These are phyloP conservation scores for Phaffomyces opuntiae DNA, from an alignment of 805 yeast genomes.

Conservation along the genomic window DNA sequence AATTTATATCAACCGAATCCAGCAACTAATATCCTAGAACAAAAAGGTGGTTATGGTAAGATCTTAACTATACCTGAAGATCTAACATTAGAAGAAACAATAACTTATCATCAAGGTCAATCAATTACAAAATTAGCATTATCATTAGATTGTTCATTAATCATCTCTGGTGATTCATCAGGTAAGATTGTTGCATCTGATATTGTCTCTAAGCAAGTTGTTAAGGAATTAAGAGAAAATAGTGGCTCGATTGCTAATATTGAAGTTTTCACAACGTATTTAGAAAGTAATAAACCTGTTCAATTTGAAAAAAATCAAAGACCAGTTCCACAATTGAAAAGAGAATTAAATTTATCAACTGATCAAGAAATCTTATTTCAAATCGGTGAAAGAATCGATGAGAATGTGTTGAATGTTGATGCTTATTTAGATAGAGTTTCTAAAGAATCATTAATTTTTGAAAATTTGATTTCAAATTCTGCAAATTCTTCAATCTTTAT, in stretches of 20 bases:
- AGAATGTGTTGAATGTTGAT: conserved; percentile 34
- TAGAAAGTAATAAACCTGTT: conserved; percentile 4
- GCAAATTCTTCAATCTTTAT: conserved; percentile 32
- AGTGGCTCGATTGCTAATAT: conserved; percentile 15
- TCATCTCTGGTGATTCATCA: conserved; percentile 65
- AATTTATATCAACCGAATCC: conserved; percentile 37
- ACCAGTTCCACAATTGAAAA: conserved; percentile 57
- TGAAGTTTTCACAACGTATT: conserved; percentile 10
- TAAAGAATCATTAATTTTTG: conserved; percentile 46
- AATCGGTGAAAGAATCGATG: conserved; percentile 19
- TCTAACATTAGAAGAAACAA: conserved; percentile 39
- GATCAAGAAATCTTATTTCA: conserved; percentile 38
- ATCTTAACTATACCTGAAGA: conserved; percentile 35
- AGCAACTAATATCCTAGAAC: conserved; percentile 22
- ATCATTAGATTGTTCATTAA: conserved; percentile 66
- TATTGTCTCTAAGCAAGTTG: conserved; percentile 58
- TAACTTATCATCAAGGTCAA: conserved; percentile 41
- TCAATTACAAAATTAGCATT: conserved; percentile 47
- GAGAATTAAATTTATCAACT: conserved; percentile 42
- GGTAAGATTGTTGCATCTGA: conserved; percentile 70
- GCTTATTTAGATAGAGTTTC: conserved; percentile 42
- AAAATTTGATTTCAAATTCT: conserved; percentile 27
- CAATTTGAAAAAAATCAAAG: conserved; percentile 19
- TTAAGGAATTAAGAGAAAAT: conserved; percentile 41
- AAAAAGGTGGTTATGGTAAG: conserved; percentile 25